Evolutionary conservation across 1,284 basidiomycete genomes (phyloP).

Genomic region (Apiotrichum siamense): DNA sequence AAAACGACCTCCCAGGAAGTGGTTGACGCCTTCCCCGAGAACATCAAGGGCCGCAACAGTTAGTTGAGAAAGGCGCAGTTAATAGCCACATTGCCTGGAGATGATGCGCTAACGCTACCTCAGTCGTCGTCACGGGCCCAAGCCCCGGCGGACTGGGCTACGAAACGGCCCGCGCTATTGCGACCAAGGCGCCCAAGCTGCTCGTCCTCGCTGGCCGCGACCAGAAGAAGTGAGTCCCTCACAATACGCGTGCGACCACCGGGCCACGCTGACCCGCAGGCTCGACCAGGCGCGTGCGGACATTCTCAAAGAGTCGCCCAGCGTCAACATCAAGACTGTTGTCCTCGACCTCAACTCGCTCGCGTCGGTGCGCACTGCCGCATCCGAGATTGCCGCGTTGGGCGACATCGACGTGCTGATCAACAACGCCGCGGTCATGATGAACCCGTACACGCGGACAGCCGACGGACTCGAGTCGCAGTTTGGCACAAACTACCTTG

Average conservation of each 20-base stretch:
- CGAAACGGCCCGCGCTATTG: conserved; percentile 19
- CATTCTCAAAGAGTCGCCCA: conserved; percentile 8
- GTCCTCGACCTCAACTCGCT: conserved; percentile 15
- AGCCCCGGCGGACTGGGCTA: conserved; percentile 16
- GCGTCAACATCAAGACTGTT: conserved; percentile 4
- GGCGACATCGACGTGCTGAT: conserved; percentile 24
- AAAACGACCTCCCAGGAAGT: no score
- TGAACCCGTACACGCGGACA: conserved; percentile 15
- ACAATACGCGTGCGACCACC: no score
- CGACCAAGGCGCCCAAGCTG: conserved; percentile 14
- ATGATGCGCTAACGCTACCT: no score
- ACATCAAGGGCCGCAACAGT: conserved; percentile 10
- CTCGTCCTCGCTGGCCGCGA: conserved; percentile 19
- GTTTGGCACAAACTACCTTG: conserved; percentile 32
- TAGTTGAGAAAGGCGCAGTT: background rate
- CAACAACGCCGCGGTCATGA: conserved; percentile 32
- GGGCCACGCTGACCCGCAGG: no score
- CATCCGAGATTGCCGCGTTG: conserved; percentile 4
- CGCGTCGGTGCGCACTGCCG: conserved; percentile 6
- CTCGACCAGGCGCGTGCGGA: conserved; percentile 7
- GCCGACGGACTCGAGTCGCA: conserved; percentile 31
- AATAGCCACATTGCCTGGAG: no score
- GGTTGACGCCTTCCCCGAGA: no score
- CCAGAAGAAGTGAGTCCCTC: conserved; percentile 14
- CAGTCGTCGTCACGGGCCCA: conserved; percentile 22